Evolutionary conservation across 345 rosid genomes (phyloP), one percentile per base, ranked within the genome.

Genomic region (Draba incana): DNA sequence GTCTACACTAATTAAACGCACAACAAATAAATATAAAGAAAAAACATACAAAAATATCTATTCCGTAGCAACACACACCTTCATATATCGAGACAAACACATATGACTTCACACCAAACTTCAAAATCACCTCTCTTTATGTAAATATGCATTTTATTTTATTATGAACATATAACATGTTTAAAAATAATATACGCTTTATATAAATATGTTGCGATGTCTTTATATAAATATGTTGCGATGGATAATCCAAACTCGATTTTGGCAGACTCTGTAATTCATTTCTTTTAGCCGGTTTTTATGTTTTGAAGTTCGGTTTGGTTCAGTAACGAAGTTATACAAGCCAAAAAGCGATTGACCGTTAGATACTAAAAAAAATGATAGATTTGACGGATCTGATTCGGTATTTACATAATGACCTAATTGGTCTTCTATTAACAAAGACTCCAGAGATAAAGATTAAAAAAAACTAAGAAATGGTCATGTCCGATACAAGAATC

Each of bases 51-150:
- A 57, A 57, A 15, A 48, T 37, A 57, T 13, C 11, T 57, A 46
- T 67, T 67, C 47, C 64, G 39, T 68, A 56, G 12, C 43, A 43
- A 42, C 43, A 62, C 12, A 16, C 55, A 3, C 33, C 37, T 62
- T 47, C 30, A 62, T 33, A 46, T 16, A 47, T 62, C 55, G 55
- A 62, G 31, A 33, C 39, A 57, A 46, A 46, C 41, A 57, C 65
- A 68, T 49, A 49, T 57, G 8, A 33, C 54, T 55, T 55, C n/a
- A 56, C 46, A n/a, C 35, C 63, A 56, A 46, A 46, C 55, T 54
- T 67, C 71, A 35, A 23, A 54, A 33, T 44, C 45, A 44, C 37
- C 71, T 57, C 31, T 20, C 20, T 20, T 20, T 20, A 20, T 20
- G 20, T 20, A 20, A 20, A 20, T 20, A 20, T 20, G 20, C 20